These are phyloP conservation scores for Arthroderma sp. DNA, from an alignment of 2,329 filamentous ascomycete genomes.

Conservation along the genomic window DNA sequence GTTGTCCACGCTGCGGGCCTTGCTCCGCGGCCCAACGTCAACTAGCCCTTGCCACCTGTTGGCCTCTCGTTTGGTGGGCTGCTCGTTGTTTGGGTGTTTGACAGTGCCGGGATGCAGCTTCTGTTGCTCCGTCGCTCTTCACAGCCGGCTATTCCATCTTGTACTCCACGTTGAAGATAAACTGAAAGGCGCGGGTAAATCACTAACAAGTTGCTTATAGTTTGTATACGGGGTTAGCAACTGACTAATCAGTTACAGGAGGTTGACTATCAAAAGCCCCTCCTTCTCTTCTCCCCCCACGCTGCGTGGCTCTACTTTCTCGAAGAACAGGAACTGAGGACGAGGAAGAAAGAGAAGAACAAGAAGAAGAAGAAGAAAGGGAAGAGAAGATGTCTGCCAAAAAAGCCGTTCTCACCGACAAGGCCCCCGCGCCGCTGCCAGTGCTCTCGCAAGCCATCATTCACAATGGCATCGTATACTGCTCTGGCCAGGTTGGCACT, in stretches of 20 bases:
- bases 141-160: no score
- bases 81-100: background rate
- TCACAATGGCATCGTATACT: constrained; percentile 58
- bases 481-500: constrained; percentile 51
- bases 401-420: constrained; percentile 5
- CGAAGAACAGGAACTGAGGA: background rate
- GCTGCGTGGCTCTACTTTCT: background rate
- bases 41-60: no score
- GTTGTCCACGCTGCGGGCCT: no score
- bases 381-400: constrained; percentile 7
- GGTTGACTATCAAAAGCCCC: no score
- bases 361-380: background rate
- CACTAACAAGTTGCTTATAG: no score
- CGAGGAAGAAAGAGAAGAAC: background rate
- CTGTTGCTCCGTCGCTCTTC: no score
- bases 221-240: no score
- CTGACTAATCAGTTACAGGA: no score
- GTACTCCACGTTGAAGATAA: background rate
- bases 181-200: no score
- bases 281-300: background rate
- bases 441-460: constrained; percentile 51
- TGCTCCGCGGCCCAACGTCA: no score
- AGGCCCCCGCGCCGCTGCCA: constrained; percentile 20
- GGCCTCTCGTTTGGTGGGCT: background rate
- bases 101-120: background rate